Percentiles rank a stretch among this genome's conserved stretches.
phyloP scores from a whole-genome alignment of 2,329 filamentous ascomycete species.

The Sarocladium strictum region DNA sequence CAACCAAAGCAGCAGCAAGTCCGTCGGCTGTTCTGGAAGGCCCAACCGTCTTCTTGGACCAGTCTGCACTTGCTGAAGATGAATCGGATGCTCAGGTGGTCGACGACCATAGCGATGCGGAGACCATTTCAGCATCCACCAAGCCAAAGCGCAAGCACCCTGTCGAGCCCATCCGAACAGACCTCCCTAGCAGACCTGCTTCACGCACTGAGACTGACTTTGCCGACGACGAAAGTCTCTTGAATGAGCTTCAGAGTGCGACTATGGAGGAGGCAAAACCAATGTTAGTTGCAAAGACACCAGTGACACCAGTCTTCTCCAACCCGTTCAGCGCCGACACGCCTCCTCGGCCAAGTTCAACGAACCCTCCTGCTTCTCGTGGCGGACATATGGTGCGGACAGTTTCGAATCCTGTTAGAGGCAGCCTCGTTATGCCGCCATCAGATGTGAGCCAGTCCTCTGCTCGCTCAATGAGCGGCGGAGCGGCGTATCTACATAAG shows the following conservation, averaged over 20 bases:
- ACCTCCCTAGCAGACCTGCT: constrained; percentile 25
- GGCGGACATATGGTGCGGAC: constrained; percentile 33
- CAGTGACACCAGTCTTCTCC: constrained; percentile 60
- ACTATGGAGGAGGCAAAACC: constrained; percentile 79
- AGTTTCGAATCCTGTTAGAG: constrained; percentile 40
- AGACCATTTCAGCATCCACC: constrained; percentile 16
- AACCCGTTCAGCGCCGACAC: constrained; percentile 15
- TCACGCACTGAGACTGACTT: constrained; percentile 37
- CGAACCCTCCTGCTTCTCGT: background rate
- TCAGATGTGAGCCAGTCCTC: constrained; percentile 40
- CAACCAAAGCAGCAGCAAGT: constrained; percentile 2
- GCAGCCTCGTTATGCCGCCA: constrained; percentile 35
- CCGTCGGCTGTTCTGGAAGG: background rate
- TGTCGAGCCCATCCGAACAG: constrained; percentile 52
- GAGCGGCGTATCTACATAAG: constrained; percentile 50
- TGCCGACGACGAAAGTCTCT: constrained; percentile 70
- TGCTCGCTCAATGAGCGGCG: constrained; percentile 46
- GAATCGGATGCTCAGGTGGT: constrained; percentile 12
- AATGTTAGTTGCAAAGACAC: constrained; percentile 74
- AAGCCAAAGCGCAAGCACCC: constrained; percentile 25
- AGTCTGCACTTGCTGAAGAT: background rate
- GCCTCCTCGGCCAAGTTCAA: background rate
- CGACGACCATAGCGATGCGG: constrained; percentile 18
- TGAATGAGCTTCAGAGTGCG: constrained; percentile 79
- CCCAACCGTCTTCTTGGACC: background rate